Evolutionary conservation across 2,329 filamentous ascomycete species (phyloP), one percentile per base, ranked within the genome.

Genomic region (Arthrinium phaeospermum): DNA sequence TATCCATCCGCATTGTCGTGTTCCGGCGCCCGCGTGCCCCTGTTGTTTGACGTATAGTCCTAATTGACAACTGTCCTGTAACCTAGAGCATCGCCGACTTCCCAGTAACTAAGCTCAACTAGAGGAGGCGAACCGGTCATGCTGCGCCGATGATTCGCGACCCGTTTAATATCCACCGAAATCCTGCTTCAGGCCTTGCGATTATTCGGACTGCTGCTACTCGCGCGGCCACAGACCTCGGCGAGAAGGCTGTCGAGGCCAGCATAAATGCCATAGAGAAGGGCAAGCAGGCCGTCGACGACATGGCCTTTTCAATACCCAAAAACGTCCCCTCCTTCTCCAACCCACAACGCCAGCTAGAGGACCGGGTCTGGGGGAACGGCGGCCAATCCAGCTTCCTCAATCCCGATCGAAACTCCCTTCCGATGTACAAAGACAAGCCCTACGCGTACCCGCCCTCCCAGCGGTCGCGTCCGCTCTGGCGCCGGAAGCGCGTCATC

Each of bases 351-450:
- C 88, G 91, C 80, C 83, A 88, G 75, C 81, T 89, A 76, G 92
- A 94, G 81, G 91, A 94, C 81, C 86, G 85, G 73, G 86, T 90
- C 73, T 94, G 93, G 92, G 86, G 87, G 47, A 84, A 85, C 69
- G 85, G 78, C 77, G 19, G 41, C 53, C 53, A 30, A 37, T 61
- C 80, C 82, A 70, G 82, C 88, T 64, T 79, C 57, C 57, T 64
- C n/a, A 90, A 67, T 83, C 84, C 73, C 86, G 84, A 68, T 24
- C 67, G 67, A 45, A 68, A 68, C 34, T 44, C 68, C 46, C 85
- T 99, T 74, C 96, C 96, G 67, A 95, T 98, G 93, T 99, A 99
- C 86, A 99, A 99, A 84, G 96, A 99, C 84, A 99, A 99, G 82
- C 96, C 96, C n/a, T 96, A 94, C 80, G 88, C 87, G 69, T 92